phyloP scores from a whole-genome alignment of 768 basidiomycete genomes.

The Hypholoma sublateritium region DNA sequence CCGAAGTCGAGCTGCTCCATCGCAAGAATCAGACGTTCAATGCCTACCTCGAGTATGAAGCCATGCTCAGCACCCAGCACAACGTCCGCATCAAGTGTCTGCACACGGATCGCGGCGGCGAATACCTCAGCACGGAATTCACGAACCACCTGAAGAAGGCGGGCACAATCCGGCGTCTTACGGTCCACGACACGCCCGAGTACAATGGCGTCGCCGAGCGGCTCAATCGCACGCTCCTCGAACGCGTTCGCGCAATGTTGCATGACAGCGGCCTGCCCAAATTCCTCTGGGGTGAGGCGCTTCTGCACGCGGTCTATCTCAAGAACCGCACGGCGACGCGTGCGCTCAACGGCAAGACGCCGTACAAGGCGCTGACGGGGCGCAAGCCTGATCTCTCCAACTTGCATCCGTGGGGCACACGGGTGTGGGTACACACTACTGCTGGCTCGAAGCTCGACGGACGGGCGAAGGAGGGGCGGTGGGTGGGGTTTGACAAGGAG shows the following conservation, averaged over 20 bases:
- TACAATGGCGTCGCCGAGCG: constrained; percentile 40
- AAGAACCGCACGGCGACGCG: constrained; percentile 15
- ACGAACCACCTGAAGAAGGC: constrained; percentile 20
- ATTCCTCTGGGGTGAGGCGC: constrained; percentile 27
- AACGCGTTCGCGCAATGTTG: constrained; percentile 30
- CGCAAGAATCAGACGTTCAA: constrained; percentile 29
- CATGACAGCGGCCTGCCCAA: constrained; percentile 24
- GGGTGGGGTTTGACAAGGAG: constrained; percentile 34
- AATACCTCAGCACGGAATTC: constrained; percentile 34
- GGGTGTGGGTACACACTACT: constrained; percentile 21
- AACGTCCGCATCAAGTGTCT: constrained; percentile 24
- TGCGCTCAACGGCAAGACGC: constrained; percentile 11
- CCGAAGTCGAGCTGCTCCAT: constrained; percentile 27
- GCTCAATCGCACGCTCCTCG: constrained; percentile 28
- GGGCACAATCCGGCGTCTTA: constrained; percentile 21
- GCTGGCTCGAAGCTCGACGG: constrained; percentile 25
- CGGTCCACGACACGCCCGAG: constrained; percentile 27
- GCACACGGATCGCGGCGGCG: constrained; percentile 35
- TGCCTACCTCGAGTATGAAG: constrained; percentile 32
- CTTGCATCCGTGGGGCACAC: constrained; percentile 14
- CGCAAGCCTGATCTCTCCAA: constrained; percentile 16
- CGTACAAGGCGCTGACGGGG: constrained; percentile 9
- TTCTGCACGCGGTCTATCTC: constrained; percentile 10
- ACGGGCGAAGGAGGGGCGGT: constrained; percentile 24
- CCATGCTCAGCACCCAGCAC: constrained; percentile 29